Evolutionary conservation across 768 basidiomycete species (phyloP), one percentile per base, ranked within the genome.

Genomic region (Psilocybe tampanensis): DNA sequence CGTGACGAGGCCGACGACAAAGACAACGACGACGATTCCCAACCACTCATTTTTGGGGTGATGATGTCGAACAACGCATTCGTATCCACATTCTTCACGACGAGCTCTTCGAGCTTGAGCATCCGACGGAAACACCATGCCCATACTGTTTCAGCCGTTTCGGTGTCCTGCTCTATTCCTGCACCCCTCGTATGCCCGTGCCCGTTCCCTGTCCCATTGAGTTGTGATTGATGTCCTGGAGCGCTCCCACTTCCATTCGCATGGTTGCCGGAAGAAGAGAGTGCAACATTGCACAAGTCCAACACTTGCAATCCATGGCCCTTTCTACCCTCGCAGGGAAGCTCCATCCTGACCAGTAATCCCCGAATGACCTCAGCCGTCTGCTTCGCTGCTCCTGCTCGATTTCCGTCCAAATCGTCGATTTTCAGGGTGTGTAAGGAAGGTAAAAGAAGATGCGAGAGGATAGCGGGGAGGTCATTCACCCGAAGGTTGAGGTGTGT

Each of bases 351-450:
- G 13, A 70, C 63, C 8, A 76, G 60, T 24, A 75, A 47, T 44
- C 67, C 64, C 2, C 66, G 60, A 19, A 76, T 56, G 15, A 67
- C 66, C 0, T 47, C 50, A 2, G 64, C 71, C 12, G 67, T 70
- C 47, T 74, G 69, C n/a, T 55, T 47, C 7, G 69, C 70, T 15
- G 68, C 68, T 5, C 64, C 55, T 1, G 56, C 32, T 2, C 73
- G 62, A 41, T 65, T 70, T 17, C 73, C 75, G 50, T 76, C 74
- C 23, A 76, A 62, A 52, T 75, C 75, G 44, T 70, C 68, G 33
- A 78, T 60, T 47, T 59, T 65, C 19, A 78, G 65, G 8, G 49
- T 53, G 17, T 57, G 62, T 44, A 76, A 66, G 24, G 65, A 52
- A 0, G 75, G 76, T 12, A 70, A 52, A 48, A 73, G 64, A 44